Evolutionary conservation across 106 monocot species (phyloP), one percentile per base, ranked within the genome.

Genomic region (Iris macrosiphon): DNA sequence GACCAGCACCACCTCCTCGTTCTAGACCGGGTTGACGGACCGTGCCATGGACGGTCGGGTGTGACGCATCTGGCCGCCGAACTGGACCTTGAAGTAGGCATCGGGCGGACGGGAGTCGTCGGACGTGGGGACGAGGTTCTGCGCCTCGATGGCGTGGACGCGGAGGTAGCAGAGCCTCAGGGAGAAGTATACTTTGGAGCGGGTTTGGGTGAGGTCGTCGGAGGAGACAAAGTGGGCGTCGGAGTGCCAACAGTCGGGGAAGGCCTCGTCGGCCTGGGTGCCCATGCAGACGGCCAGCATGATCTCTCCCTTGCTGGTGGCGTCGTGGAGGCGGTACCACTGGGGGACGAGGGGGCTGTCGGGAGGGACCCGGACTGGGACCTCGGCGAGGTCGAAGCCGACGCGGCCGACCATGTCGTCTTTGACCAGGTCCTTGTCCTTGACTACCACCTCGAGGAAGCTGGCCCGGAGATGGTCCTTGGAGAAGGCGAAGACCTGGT

Each of bases 141-240:
- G 93, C 3, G 93, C 87, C 45, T 82, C 83, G 31, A 93, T 74
- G 16, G 73, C 83, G 1, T 55, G 49, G 25, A 93, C 72, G 10
- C 88, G 76, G 25, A 93, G 72, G 67, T 93, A 93, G 25, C 72
- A 69, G 53, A 93, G 74, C 55, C 74, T 88, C 7, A 88, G 93
- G 1, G 93, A 93, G 67, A 88, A 93, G 72, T 88, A 93, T 25
- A 93, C 93, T 62, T 93, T 88, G 40, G 88, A 75, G 18, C 84
- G 75, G 9, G 93, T 93, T 22, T 74, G 45, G 3, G 43, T 52
- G 10, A 88, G 66, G 16, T 57, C 75, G 5, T 68, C 71, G 1
- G 55, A 14, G 0, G 57, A 45, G 35, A 76, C 55, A 20, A 46
- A 45, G 60, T 83, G 83, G 4, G 87, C 83, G 27, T 83, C 83